These are phyloP conservation scores for Aegilops bicornis DNA, from an alignment of 176 grass and related monocot species.

Conservation along the genomic window DNA sequence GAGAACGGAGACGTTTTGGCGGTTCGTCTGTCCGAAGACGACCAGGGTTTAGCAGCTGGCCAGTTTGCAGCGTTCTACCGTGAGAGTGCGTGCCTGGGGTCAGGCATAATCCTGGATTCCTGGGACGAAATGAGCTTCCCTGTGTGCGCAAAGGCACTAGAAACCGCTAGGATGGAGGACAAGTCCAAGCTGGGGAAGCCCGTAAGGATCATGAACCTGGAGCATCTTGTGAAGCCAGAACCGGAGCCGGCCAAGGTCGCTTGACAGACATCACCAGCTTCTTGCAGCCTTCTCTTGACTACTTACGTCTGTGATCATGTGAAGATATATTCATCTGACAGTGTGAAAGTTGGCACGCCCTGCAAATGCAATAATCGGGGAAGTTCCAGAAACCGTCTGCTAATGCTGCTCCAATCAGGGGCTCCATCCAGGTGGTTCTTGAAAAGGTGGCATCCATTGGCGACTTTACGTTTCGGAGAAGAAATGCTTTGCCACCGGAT, in stretches of 20 bases:
- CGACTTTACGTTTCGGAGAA: neutral
- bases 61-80: constrained; percentile 90
- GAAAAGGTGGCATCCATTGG: neutral
- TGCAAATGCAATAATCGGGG: neutral
- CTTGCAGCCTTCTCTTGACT: neutral
- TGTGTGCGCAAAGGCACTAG: constrained; percentile 71
- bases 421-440: constrained; percentile 17
- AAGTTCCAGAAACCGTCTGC: neutral
- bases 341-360: neutral
- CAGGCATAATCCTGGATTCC: constrained; percentile 78
- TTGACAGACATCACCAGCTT: neutral
- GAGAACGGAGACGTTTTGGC: constrained; percentile 45
- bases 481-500: constrained; percentile 4
- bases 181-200: constrained; percentile 87
- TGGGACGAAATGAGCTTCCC: constrained; percentile 73
- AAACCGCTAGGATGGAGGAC: constrained; percentile 67
- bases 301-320: neutral
- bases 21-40: constrained; percentile 77
- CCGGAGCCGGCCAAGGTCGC: constrained; percentile 26
- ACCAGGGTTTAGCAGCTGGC: constrained; percentile 86
- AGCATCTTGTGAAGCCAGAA: constrained; percentile 27
- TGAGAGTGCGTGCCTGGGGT: constrained; percentile 58
- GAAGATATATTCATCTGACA: neutral
- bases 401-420: neutral
- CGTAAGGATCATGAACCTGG: constrained; percentile 79